Conservation (phyloP, 2,329 filamentous ascomycete genomes). For the Sclerotinia nivalis region DNA sequence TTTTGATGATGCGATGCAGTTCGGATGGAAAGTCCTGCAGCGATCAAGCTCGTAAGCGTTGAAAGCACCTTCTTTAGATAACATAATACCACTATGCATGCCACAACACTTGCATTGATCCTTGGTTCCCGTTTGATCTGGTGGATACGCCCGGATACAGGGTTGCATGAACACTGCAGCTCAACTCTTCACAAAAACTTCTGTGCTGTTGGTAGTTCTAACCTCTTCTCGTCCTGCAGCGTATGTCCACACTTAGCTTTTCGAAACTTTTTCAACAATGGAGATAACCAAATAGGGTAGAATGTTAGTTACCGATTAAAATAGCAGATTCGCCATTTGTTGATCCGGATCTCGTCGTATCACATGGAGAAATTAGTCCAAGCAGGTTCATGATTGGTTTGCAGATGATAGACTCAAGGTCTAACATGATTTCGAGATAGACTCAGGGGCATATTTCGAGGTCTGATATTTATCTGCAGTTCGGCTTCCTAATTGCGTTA, state of each 20-base stretch:
- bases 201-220: no score
- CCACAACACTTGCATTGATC: background rate
- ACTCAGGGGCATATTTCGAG: background rate
- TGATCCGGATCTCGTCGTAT: background rate
- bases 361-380: background rate
- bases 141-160: background rate
- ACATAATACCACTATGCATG: background rate
- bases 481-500: slow-evolving; percentile 16
- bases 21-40: background rate
- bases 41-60: background rate
- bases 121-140: background rate
- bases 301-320: background rate
- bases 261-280: background rate
- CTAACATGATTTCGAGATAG: background rate
- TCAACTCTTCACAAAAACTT: background rate
- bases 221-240: background rate
- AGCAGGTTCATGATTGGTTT: background rate
- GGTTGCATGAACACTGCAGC: background rate
- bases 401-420: background rate
- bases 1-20: background rate
- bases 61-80: background rate
- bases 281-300: background rate
- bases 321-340: background rate
- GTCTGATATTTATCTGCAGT: background rate
- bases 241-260: background rate